A percentile compares a stretch with the other conserved stretches of the same genome.
Conservation (phyloP, 345 rosid genomes). For the Linum usitatissimum region DNA sequence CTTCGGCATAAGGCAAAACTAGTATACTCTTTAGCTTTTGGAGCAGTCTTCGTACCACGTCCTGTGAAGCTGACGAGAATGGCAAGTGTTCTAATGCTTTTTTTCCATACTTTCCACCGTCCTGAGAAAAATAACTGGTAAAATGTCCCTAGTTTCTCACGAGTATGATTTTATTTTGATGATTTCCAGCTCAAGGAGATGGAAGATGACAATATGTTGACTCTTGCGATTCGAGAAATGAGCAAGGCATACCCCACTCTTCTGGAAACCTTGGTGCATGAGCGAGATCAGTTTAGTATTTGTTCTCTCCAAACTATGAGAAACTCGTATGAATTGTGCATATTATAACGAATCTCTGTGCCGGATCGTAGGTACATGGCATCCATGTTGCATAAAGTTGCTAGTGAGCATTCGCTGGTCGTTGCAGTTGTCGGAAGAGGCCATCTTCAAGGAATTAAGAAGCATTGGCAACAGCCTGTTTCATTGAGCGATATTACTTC, state of each 20-base stretch:
- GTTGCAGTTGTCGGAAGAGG: slow-evolving; percentile 97
- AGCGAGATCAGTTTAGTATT: slow-evolving; percentile 85
- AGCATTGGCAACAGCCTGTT: slow-evolving; percentile 80
- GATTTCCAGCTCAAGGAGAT: slow-evolving; percentile 67
- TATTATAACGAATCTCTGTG: background rate
- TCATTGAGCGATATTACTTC: slow-evolving; percentile 26
- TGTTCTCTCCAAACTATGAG: too few relatives aligned
- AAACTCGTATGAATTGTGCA: background rate
- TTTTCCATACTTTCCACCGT: slow-evolving; percentile 6
- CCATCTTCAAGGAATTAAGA: slow-evolving; percentile 81
- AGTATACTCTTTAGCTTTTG: slow-evolving; percentile 48
- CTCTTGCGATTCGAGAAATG: slow-evolving; percentile 96
- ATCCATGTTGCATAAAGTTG: slow-evolving; percentile 48
- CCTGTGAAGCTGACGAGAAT: slow-evolving; percentile 67
- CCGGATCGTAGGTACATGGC: slow-evolving; percentile 71
- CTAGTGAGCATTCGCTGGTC: slow-evolving; percentile 63
- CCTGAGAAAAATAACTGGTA: slow-evolving; percentile 1
- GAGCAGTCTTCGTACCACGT: slow-evolving; percentile 72
- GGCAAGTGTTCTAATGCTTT: slow-evolving; percentile 31
- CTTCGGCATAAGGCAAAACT: slow-evolving; percentile 78
- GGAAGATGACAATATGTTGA: slow-evolving; percentile 88
- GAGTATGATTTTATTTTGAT: background rate
- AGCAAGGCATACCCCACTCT: slow-evolving; percentile 91
- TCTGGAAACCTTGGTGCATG: slow-evolving; percentile 89
- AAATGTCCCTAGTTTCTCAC: too few relatives aligned